Conservation (phyloP, 345 rosid genomes). For the Murraya paniculata region DNA sequence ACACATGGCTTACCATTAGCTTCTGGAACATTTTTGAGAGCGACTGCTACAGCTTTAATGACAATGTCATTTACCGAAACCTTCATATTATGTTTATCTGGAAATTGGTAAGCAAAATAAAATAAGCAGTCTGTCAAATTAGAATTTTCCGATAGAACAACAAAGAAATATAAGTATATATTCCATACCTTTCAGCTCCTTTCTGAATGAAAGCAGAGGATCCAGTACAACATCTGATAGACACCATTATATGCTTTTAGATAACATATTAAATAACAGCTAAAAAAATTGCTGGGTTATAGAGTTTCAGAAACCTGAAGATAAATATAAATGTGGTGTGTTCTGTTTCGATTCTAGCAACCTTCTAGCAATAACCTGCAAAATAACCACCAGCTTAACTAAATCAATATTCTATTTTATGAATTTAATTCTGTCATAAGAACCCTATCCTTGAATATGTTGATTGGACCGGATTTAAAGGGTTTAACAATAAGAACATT, state of each 20-base stretch:
- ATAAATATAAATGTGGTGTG: slow-evolving; percentile 85
- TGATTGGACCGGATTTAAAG: background rate
- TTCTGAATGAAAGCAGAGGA: slow-evolving; percentile 91
- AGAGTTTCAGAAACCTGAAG: slow-evolving; percentile 57
- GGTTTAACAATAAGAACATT: background rate
- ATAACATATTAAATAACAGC: slow-evolving; percentile 17
- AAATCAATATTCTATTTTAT: background rate
- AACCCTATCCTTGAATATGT: background rate
- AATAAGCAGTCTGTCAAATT: slow-evolving; percentile 22
- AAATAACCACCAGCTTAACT: slow-evolving; percentile 2
- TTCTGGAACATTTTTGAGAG: slow-evolving; percentile 76
- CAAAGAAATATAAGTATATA: background rate
- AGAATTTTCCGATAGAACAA: background rate
- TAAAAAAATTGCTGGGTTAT: slow-evolving; percentile 10
- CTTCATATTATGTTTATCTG: slow-evolving; percentile 82
- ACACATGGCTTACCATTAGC: slow-evolving; percentile 74
- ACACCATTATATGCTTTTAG: slow-evolving; percentile 24
- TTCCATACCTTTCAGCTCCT: slow-evolving; percentile 77
- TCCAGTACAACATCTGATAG: slow-evolving; percentile 85
- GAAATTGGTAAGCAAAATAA: slow-evolving; percentile 25
- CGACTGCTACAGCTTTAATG: slow-evolving; percentile 86
- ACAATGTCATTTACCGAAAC: slow-evolving; percentile 98
- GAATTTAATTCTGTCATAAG: background rate
- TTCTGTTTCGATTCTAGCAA: slow-evolving; percentile 93
- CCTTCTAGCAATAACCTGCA: slow-evolving; percentile 86